Evolutionary conservation across 2,329 filamentous ascomycete species (phyloP).

Genomic region (Botryotinia narcissicola): DNA sequence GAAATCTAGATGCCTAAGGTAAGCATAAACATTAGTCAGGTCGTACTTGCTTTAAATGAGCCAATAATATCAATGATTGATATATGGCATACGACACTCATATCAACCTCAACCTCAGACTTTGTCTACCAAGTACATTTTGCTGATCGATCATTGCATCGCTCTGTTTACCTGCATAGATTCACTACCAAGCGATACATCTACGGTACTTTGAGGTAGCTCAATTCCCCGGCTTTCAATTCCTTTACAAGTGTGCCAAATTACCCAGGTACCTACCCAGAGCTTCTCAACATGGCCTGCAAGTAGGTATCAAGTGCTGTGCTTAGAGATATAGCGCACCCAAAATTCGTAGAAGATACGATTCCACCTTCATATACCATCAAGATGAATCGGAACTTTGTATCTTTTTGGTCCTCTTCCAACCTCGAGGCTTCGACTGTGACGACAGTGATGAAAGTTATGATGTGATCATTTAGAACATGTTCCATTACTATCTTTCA

Average conservation of each 20-base stretch:
- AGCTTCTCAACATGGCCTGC: neutral
- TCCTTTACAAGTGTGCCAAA: neutral
- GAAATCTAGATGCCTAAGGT: constrained; percentile 7
- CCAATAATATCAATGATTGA: neutral
- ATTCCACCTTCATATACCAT: neutral
- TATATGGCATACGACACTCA: neutral
- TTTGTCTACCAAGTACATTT: neutral
- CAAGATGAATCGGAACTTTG: neutral
- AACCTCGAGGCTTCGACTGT: neutral
- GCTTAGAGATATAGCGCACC: neutral
- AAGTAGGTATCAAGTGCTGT: constrained; percentile 3
- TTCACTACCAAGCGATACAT: neutral
- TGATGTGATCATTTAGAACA: neutral
- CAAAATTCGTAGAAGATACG: too few relatives aligned
- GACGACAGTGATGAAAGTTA: neutral
- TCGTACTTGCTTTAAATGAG: neutral
- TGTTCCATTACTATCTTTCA: neutral
- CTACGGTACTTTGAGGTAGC: neutral
- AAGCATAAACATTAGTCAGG: neutral
- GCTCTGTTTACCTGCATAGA: neutral
- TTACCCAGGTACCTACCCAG: neutral
- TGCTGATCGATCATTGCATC: neutral
- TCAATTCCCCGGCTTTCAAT: neutral
- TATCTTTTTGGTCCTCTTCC: neutral
- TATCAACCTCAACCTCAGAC: neutral